Percentiles rank a stretch among this genome's conserved stretches.
These are phyloP conservation scores for Exophiala sideris DNA, from an alignment of 2,329 filamentous ascomycete species.

Conservation along the genomic window DNA sequence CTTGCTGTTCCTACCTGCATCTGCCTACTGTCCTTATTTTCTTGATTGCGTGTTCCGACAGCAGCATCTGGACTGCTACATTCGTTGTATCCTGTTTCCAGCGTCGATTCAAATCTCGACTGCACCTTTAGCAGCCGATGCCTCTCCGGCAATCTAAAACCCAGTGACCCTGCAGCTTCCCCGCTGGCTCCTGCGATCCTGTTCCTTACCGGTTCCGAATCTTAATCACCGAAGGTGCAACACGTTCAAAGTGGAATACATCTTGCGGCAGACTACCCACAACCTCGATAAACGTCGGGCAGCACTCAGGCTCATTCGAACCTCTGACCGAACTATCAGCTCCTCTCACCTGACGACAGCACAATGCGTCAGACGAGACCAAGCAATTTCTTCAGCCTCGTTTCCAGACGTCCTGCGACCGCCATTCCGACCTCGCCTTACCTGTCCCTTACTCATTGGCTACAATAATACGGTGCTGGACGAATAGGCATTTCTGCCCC, in stretches of 20 bases:
- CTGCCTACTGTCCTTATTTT: slow-evolving; percentile 8
- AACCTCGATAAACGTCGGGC: background rate
- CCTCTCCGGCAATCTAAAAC: slow-evolving; percentile 4
- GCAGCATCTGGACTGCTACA: slow-evolving; percentile 5
- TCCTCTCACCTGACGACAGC: slow-evolving; percentile 22
- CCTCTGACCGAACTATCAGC: background rate
- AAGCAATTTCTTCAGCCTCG: slow-evolving; percentile 25
- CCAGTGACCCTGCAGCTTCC: slow-evolving; percentile 4
- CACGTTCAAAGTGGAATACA: too few species aligned
- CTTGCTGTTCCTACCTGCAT: slow-evolving; percentile 8
- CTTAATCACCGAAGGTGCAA: too few species aligned
- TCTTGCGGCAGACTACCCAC: background rate
- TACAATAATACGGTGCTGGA: slow-evolving; percentile 27
- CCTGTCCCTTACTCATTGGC: slow-evolving; percentile 26
- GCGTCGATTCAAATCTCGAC: slow-evolving; percentile 2
- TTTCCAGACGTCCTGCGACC: slow-evolving; percentile 26
- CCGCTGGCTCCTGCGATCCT: background rate
- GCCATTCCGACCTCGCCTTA: slow-evolving; percentile 20
- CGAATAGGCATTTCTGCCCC: slow-evolving; percentile 25
- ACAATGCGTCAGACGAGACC: slow-evolving; percentile 26
- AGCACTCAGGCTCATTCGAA: background rate
- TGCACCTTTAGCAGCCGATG: slow-evolving; percentile 1
- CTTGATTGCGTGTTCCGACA: slow-evolving; percentile 4
- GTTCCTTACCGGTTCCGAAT: too few species aligned
- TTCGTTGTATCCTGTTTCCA: slow-evolving; percentile 9